A percentile compares a stretch with the other conserved stretches of the same genome.
These are phyloP conservation scores for Pseudocercospora fijiensis DNA, from an alignment of 2,329 filamentous ascomycete genomes.

Conservation along the genomic window DNA sequence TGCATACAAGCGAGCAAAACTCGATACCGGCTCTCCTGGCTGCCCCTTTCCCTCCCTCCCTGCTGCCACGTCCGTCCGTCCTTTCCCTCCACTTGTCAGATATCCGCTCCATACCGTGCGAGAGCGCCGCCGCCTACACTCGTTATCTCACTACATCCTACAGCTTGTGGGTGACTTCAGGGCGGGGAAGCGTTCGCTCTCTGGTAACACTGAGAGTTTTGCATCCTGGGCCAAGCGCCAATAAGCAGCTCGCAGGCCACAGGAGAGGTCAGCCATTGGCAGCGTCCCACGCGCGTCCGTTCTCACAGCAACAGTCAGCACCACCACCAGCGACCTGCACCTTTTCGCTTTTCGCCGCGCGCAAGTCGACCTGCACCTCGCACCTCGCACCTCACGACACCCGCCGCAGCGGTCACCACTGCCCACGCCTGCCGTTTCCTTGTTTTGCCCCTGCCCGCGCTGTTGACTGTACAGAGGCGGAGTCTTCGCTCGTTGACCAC, in stretches of 20 bases:
- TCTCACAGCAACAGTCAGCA: conserved; percentile 36
- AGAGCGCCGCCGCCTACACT: not conserved
- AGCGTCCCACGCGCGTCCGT: conserved; percentile 32
- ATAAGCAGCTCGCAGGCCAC: conserved; percentile 28
- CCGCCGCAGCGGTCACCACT: conserved; percentile 7
- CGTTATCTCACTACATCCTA: not conserved
- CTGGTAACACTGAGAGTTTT: not conserved
- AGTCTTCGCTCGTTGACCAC: not conserved
- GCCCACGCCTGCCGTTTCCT: conserved; percentile 1
- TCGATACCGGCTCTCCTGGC: conserved; percentile 2
- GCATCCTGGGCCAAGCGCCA: conserved; percentile 23
- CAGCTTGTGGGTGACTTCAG: not conserved
- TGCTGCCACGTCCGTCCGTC: conserved; percentile 13
- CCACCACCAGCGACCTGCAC: conserved; percentile 23
- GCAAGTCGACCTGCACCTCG: too few species aligned
- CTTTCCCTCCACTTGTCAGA: conserved; percentile 18
- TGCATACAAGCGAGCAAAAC: conserved; percentile 4
- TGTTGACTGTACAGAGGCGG: not conserved
- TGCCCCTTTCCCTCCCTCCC: conserved; percentile 15
- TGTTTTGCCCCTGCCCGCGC: not conserved
- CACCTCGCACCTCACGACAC: conserved; percentile 12
- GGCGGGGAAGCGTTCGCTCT: not conserved
- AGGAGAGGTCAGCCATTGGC: conserved; percentile 32
- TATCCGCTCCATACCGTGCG: not conserved
- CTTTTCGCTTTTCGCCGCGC: too few species aligned